Evolutionary conservation across 2,329 filamentous ascomycete species (phyloP).

Genomic region (Paraphoma chrysanthemicola): DNA sequence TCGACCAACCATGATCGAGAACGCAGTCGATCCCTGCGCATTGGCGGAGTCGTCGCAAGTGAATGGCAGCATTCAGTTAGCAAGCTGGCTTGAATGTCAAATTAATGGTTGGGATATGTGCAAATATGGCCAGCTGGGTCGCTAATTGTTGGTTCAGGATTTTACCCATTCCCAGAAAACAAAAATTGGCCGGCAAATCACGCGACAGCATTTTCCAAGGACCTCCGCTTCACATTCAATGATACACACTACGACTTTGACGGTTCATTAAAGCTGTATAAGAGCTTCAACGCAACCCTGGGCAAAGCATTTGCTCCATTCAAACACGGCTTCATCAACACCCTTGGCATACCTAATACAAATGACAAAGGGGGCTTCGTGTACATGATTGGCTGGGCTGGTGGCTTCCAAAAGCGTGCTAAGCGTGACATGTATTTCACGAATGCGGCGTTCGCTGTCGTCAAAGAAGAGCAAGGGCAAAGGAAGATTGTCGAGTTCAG

Average conservation of each 20-base stretch:
- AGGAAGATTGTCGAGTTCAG: slow-evolving; percentile 41
- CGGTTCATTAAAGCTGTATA: slow-evolving; percentile 34
- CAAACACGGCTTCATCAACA: slow-evolving; percentile 37
- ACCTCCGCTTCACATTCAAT: slow-evolving; percentile 42
- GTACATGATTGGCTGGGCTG: slow-evolving; percentile 43
- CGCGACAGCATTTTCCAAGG: slow-evolving; percentile 29
- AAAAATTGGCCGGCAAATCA: slow-evolving; percentile 35
- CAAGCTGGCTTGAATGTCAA: slow-evolving; percentile 41
- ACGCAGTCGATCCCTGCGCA: slow-evolving; percentile 27
- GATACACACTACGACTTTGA: slow-evolving; percentile 40
- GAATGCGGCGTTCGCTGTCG: slow-evolving; percentile 39
- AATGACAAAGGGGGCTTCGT: slow-evolving; percentile 43
- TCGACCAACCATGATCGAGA: neutral
- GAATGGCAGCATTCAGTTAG: slow-evolving; percentile 38
- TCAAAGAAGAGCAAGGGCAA: slow-evolving; percentile 28
- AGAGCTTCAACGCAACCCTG: slow-evolving; percentile 36
- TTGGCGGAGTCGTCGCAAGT: slow-evolving; percentile 24
- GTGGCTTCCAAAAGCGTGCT: slow-evolving; percentile 27
- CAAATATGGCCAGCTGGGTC: neutral
- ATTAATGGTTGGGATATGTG: slow-evolving; percentile 29
- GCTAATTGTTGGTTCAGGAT: slow-evolving; percentile 16
- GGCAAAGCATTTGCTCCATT: slow-evolving; percentile 35
- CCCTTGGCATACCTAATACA: slow-evolving; percentile 34
- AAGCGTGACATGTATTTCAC: slow-evolving; percentile 37
- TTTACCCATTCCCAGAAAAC: slow-evolving; percentile 43